Base-by-base conservation (phyloP, 2,329 filamentous ascomycete species). In the Aspergillus fructus region DNA sequence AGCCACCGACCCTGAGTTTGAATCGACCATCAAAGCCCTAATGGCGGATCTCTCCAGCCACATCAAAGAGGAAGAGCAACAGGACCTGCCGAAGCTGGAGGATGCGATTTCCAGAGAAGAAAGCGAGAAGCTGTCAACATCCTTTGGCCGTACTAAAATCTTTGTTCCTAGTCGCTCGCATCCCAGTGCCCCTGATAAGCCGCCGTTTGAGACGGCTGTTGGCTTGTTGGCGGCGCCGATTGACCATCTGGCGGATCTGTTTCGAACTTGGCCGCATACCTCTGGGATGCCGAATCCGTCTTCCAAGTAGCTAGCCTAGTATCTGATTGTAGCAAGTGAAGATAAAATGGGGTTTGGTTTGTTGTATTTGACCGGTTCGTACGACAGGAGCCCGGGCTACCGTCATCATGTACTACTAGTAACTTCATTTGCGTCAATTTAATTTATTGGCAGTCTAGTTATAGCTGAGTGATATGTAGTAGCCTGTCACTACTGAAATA, bases 161-260 rank as follows among this genome's bases (percentile, higher is more conserved):
- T 79, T 85, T 62, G 77, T 80, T 7, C 82, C 82, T 1, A 69
- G 79, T 0, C 75, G 79, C n/a, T 78, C 76, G 39, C 81, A 84
- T 64, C 81, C 80, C 0, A 69, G 64, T 13, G 76, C 79, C 3
- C 78, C 78, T 0, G 76, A 82, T 56, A 75, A 78, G 41, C 82
- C 83, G 7, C 79, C 79, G 0, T 85, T 84, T 57, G 82, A 86
- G 74, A 82, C 78, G 0, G 81, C 76, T 0, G 78, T 77, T 59
- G 82, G 81, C 0, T 64, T 86, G 17, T 56, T 86, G 69, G 70
- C 81, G 0, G 82, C 83, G 4, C 84, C 84, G 0, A 72, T 86
- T 23, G 84, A 86, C 63, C 78, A 76, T 49, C 60, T 87, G 40
- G 71, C 71, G 27, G 83, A 86, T 65, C 46, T 83, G 43, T 81